phyloP scores from a whole-genome alignment of 768 basidiomycete species.

The Mycena alexandri region DNA sequence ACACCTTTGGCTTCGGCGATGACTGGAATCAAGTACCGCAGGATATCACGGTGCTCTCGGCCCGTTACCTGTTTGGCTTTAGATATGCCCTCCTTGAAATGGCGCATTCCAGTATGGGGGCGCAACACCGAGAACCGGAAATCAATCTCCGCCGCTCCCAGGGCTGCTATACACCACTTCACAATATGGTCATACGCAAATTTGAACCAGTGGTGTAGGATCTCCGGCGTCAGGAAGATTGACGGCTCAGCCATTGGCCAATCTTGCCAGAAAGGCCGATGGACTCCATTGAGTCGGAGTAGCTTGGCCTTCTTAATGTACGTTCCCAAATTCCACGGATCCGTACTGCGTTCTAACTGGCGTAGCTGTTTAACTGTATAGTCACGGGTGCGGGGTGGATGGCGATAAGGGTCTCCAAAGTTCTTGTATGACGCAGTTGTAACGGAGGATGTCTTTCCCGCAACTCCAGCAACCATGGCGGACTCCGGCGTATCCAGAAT shows the following conservation, averaged over 20 bases:
- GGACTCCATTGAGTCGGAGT: constrained; percentile 26
- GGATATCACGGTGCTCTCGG: constrained; percentile 43
- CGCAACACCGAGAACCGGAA: constrained; percentile 41
- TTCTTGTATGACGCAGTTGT: too few species aligned
- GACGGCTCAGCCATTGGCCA: constrained; percentile 41
- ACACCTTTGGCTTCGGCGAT: too few species aligned
- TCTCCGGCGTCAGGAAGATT: constrained; percentile 42
- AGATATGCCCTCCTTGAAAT: constrained; percentile 46
- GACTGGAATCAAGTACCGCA: constrained; percentile 31
- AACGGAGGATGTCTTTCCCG: too few species aligned
- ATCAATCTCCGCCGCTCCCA: constrained; percentile 44
- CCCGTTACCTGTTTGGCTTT: constrained; percentile 45
- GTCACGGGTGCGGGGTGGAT: too few species aligned
- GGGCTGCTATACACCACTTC: constrained; percentile 40
- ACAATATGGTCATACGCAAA: constrained; percentile 43
- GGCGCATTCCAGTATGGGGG: constrained; percentile 39
- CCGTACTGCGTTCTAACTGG: too few species aligned
- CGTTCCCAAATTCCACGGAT: too few species aligned
- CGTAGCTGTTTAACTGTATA: too few species aligned
- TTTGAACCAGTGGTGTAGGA: constrained; percentile 46
- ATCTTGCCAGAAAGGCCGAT: constrained; percentile 42
- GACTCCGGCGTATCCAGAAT: too few species aligned
- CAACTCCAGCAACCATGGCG: too few species aligned
- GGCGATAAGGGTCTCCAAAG: too few species aligned
- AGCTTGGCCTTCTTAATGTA: too few species aligned